Conservation (phyloP, 1,139 yeast genomes). For the Pichia sp. region DNA sequence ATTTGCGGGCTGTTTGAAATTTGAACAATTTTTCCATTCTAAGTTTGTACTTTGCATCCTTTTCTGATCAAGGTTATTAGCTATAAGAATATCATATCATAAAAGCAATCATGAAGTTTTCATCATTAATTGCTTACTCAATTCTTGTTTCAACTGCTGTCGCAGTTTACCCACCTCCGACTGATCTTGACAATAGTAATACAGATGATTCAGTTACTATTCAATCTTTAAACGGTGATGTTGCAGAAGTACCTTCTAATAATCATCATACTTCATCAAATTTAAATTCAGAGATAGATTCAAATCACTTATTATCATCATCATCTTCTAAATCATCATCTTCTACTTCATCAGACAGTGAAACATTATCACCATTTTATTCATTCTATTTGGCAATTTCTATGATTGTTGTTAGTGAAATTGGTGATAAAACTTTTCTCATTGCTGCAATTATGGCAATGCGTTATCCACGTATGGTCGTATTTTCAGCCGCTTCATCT, state of each 20-base stretch:
- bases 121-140: background rate
- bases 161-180: conserved; percentile 26
- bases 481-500: conserved; percentile 81
- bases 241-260: too few relatives aligned
- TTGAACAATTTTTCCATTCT: too few relatives aligned
- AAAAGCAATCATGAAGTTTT: conserved; percentile 3
- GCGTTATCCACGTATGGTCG: conserved; percentile 79
- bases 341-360: background rate
- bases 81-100: too few relatives aligned
- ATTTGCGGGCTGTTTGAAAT: too few relatives aligned
- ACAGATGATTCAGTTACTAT: conserved; percentile 24
- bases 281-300: too few relatives aligned
- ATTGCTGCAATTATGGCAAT: conserved; percentile 98
- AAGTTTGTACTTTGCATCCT: too few relatives aligned
- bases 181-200: conserved; percentile 9
- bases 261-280: too few relatives aligned
- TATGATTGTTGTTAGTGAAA: conserved; percentile 90
- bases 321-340: too few relatives aligned
- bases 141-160: conserved; percentile 2
- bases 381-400: conserved; percentile 34
- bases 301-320: too few relatives aligned
- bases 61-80: too few relatives aligned
- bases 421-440: conserved; percentile 94
- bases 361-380: conserved; percentile 12
- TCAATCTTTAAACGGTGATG: conserved; percentile 11